Percentiles rank a stretch among this genome's conserved stretches.
These are phyloP conservation scores for Globisporangium ultimum DNA, from an alignment of 352 stramenopile genomes.

Conservation along the genomic window DNA sequence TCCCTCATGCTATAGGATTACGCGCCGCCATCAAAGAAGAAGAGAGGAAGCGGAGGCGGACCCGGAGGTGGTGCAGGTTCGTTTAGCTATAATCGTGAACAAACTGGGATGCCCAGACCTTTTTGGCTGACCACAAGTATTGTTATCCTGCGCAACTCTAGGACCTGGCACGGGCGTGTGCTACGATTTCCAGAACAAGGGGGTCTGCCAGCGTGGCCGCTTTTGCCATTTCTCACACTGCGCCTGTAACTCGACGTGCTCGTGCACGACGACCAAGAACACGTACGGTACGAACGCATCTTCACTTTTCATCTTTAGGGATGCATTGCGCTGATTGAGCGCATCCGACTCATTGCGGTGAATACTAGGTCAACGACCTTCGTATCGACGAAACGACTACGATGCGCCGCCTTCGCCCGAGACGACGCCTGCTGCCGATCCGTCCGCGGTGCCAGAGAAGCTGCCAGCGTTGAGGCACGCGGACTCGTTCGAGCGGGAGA, in stretches of 20 bases:
- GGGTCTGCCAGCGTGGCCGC: constrained; percentile 73
- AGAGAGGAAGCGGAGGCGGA: constrained; percentile 31
- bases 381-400: constrained; percentile 80
- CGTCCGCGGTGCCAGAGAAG: constrained; percentile 36
- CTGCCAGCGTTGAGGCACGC: constrained; percentile 24
- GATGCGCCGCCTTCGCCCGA: constrained; percentile 72
- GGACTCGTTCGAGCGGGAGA: constrained; percentile 52
- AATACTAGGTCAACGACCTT: constrained; percentile 60
- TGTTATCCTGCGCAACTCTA: constrained; percentile 8
- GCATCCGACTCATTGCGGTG: no score
- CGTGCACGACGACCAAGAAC: constrained; percentile 76
- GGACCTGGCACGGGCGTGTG: constrained; percentile 72
- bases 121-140: background rate
- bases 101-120: background rate
- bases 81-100: background rate
- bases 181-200: constrained; percentile 90
- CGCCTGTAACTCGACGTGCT: constrained; percentile 83
- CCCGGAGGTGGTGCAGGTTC: constrained; percentile 15
- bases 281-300: constrained; percentile 59
- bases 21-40: constrained; percentile 59
- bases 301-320: no score
- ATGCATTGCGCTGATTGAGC: background rate
- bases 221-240: constrained; percentile 89
- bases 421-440: constrained; percentile 24
- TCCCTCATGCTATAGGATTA: constrained; percentile 39